Evolutionary conservation across 306 rosid species (phyloP).

Genomic region (Castanea crenata): DNA sequence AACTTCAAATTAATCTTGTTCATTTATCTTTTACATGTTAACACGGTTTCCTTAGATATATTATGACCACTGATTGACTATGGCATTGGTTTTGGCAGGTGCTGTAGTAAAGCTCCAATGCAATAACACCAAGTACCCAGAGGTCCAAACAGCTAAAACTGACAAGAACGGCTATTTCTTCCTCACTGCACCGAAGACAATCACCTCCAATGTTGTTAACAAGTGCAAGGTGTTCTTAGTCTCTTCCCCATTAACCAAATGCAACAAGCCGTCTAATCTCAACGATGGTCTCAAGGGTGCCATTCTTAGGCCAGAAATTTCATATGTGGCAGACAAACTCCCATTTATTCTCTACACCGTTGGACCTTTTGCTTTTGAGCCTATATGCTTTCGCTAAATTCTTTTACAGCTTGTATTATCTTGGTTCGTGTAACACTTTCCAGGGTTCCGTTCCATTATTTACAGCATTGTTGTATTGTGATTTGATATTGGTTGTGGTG

Average conservation of each 20-base stretch:
- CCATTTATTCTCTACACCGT: constrained; percentile 61
- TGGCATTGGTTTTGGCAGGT: constrained; percentile 34
- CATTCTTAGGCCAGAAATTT: constrained; percentile 44
- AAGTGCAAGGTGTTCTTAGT: constrained; percentile 53
- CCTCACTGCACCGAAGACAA: constrained; percentile 51
- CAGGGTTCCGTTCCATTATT: no score
- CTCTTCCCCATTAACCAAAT: constrained; percentile 39
- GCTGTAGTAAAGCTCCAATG: constrained; percentile 69
- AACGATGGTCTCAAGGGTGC: constrained; percentile 64
- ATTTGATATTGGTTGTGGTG: no score
- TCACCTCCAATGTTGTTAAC: constrained; percentile 68
- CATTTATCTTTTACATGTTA: not conserved
- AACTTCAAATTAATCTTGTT: not conserved
- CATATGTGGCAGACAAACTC: constrained; percentile 29
- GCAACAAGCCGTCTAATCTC: constrained; percentile 48
- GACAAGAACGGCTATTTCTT: constrained; percentile 86
- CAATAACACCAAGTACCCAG: constrained; percentile 56
- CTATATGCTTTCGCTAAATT: constrained; percentile 36
- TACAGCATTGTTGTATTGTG: no score
- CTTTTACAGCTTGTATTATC: not conserved
- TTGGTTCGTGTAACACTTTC: not conserved
- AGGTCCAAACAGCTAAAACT: constrained; percentile 22
- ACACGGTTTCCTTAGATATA: no score
- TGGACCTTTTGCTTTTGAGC: constrained; percentile 80
- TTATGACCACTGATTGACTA: not conserved